phyloP scores from a whole-genome alignment of 2,329 filamentous ascomycete genomes.

The Fusarium coffeatum region DNA sequence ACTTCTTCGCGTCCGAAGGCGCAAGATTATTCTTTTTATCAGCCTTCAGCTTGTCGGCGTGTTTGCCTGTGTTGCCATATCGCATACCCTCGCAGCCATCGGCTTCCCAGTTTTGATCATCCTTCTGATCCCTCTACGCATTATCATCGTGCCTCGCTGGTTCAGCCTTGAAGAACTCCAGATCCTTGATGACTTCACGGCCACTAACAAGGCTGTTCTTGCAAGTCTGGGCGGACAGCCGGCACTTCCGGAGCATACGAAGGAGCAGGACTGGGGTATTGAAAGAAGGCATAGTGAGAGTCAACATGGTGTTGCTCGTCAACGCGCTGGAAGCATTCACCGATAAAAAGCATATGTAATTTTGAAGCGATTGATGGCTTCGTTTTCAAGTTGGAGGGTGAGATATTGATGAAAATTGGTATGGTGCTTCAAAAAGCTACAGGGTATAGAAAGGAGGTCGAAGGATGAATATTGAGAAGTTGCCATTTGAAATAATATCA shows the following conservation, averaged over 20 bases:
- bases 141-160: conserved; percentile 3
- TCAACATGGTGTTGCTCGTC: neutral
- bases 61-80: neutral
- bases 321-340: neutral
- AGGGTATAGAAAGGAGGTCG: neutral
- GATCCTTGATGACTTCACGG: neutral
- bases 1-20: neutral
- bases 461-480: neutral
- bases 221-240: conserved; percentile 4
- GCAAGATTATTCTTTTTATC: neutral
- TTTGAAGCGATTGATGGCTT: neutral
- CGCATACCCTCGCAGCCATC: conserved; percentile 1
- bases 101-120: neutral
- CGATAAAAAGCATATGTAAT: neutral
- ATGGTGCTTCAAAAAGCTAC: neutral
- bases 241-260: neutral
- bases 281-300: neutral
- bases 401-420: neutral
- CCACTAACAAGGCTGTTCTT: neutral
- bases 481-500: too few species aligned
- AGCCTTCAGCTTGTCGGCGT: neutral
- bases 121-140: neutral
- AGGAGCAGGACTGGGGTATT: neutral
- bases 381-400: neutral
- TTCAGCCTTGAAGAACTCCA: neutral